Base-by-base conservation (phyloP, 495 filamentous ascomycete species). In the Podospora sp. region DNA sequence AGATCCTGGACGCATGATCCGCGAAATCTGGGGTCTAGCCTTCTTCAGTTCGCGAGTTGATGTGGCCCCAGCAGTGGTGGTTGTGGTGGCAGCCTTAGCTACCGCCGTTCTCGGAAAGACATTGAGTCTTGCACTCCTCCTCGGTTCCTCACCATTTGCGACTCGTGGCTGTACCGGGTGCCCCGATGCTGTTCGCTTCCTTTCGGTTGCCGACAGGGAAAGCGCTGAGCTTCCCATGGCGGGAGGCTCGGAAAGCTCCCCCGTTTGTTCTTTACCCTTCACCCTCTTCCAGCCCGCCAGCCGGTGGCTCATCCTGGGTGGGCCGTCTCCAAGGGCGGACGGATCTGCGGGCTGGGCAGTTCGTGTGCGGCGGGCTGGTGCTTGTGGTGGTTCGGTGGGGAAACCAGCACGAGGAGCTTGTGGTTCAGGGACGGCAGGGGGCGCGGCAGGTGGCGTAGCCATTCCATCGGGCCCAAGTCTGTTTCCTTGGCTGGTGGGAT, bases 111-210 rank as follows among this genome's bases (percentile, higher is more conserved):
- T 74, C 66, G 91, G 90, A 69, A 92, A 88, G 25, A 79, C 76
- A 64, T 82, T 83, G 61, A 97, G 80, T 62, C 93, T 85, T 11
- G 90, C 88, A 69, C 93, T 96, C 72, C 93, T 86, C 72, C 93
- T 84, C 67, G 89, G 89, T 71, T 93, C 91, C 62, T 86, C 83
- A 11, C 82, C 74, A 52, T 84, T 83, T 16, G 75, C 78, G 63
- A 85, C 78, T 63, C 82, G 78, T 12, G 87, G 77, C 68, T 91
- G 87, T 9, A 90, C 87, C 16, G 87, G 86, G 71, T 94, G 91
- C 2, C 93, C 93, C 29, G 93, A 94, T 18, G 94, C 84, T 6
- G 93, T 96, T 66, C 93, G 85, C 79, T 96, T 97, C 73, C 92
- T 86, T 68, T 90, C 90, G 9, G 78, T 74, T 0, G 75, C 76